Conservation (phyloP, 495 filamentous ascomycete genomes). For the Darksidea phi region DNA sequence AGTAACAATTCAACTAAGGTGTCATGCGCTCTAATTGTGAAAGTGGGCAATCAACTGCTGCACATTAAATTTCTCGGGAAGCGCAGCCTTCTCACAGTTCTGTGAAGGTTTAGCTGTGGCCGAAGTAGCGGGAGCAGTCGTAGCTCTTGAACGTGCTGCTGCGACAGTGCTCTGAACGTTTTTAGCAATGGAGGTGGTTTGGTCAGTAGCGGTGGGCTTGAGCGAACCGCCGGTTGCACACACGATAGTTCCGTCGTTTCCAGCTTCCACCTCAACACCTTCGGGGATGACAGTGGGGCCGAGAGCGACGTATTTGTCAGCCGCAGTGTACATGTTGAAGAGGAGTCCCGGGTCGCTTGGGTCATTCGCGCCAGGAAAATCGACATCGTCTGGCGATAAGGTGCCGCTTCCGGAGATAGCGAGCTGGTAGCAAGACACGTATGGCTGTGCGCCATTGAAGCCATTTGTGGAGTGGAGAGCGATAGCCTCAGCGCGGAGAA, state of each 20-base stretch:
- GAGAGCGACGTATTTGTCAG: conserved; percentile 48
- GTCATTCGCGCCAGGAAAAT: conserved; percentile 56
- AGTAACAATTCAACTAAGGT: too few species aligned
- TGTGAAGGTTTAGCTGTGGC: too few species aligned
- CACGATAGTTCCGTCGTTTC: conserved; percentile 29
- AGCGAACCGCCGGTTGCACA: conserved; percentile 44
- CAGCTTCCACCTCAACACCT: conserved; percentile 17
- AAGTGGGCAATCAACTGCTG: too few species aligned
- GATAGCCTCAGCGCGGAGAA: conserved; percentile 34
- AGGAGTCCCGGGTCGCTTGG: conserved; percentile 49
- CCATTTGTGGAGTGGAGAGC: conserved; percentile 46
- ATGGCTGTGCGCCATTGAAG: conserved; percentile 52
- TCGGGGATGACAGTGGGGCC: conserved; percentile 35
- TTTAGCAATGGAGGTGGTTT: too few species aligned
- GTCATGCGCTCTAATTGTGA: too few species aligned
- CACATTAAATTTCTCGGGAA: too few species aligned
- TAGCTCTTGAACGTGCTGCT: too few species aligned
- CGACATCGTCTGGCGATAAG: conserved; percentile 47
- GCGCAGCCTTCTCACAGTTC: too few species aligned
- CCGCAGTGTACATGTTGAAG: conserved; percentile 48
- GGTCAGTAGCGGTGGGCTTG: not conserved
- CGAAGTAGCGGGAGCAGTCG: too few species aligned
- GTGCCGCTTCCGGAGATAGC: conserved; percentile 56
- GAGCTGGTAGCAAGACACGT: conserved; percentile 59
- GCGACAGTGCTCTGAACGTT: too few species aligned